Evolutionary conservation across 768 basidiomycete species (phyloP), one percentile per base, ranked within the genome.

Genomic region (Kockovaella imperatae): DNA sequence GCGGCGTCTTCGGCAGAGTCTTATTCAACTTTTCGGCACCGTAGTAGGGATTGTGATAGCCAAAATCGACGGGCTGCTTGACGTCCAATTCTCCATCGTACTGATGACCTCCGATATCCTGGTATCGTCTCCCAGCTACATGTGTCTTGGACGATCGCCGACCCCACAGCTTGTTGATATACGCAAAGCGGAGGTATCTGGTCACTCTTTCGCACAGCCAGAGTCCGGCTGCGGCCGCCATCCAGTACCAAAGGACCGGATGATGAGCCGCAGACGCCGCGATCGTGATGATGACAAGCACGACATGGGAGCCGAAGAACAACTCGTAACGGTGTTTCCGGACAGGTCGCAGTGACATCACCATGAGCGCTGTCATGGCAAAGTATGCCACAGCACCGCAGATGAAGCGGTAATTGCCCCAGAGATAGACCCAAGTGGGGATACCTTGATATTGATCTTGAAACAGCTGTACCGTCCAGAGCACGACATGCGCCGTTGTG

Each of bases 381-480:
- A 47, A 54, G 43, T 66, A 72, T 26, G 73, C 74, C 6, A 72
- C 81, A 74, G 62, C 79, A 4, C 80, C 85, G 52, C 72, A 83
- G 31, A 80, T 70, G 59, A 87, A 86, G 31, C 78, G 77, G 31
- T 72, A 71, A 26, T 81, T 83, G 20, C 72, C 68, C 75, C 77
- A 83, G 17, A 80, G 78, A 50, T 79, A 76, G 35, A 73, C 52
- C 64, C 73, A 74, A 2, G 72, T 66, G 5, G 62, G 51, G 25
- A 60, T 50, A 26, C 64, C 67, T 71, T 75, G 49, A 60, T 78
- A 73, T 50, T 67, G 71, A 50, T 86, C 83, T 13, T 65, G 72
- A 32, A 69, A 64, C 35, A 87, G 73, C 62, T 86, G 82, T 5
- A 83, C 75, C 48, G 79, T 80, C 86, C 85, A 87, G 1, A 82